phyloP scores from a whole-genome alignment of 208 protist genomes.

The Leishmania martiniquensis region DNA sequence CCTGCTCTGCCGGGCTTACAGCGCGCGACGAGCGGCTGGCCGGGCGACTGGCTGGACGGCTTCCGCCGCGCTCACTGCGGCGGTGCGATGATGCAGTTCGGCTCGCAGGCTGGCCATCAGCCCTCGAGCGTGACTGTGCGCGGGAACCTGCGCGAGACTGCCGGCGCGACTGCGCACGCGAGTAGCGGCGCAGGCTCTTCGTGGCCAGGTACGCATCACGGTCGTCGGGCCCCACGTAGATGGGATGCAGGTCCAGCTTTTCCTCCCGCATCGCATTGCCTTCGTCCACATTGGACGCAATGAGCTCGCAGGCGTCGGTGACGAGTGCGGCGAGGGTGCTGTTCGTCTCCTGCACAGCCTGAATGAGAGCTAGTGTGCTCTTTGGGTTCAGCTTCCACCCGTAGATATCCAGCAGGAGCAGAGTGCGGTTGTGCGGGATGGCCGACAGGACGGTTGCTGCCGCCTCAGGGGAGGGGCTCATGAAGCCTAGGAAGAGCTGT shows the following conservation, averaged over 20 bases:
- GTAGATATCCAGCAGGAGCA: constrained; percentile 86
- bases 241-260: constrained; percentile 53
- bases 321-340: constrained; percentile 69
- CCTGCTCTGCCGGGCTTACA: constrained; percentile 17
- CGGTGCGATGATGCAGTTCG: constrained; percentile 31
- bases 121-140: constrained; percentile 3
- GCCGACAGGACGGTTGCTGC: constrained; percentile 58
- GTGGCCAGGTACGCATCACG: constrained; percentile 86
- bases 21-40: constrained; percentile 29
- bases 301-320: constrained; percentile 73
- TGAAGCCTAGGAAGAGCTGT: constrained; percentile 92
- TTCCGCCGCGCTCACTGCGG: constrained; percentile 26
- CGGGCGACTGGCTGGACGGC: constrained; percentile 16
- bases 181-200: constrained; percentile 78
- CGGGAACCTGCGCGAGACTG: constrained; percentile 45
- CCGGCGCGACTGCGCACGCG: constrained; percentile 76
- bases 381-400: constrained; percentile 76
- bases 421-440: constrained; percentile 58
- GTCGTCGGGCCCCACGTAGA: constrained; percentile 88
- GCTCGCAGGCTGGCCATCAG: constrained; percentile 25
- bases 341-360: constrained; percentile 58
- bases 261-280: constrained; percentile 68
- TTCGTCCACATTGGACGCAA: constrained; percentile 59
- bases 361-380: constrained; percentile 37
- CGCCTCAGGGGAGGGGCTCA: constrained; percentile 74